Percentiles rank a stretch among this genome's conserved stretches.
Evolutionary conservation across 2,329 filamentous ascomycete species (phyloP).

Genomic region (Microsporum audouinii): DNA sequence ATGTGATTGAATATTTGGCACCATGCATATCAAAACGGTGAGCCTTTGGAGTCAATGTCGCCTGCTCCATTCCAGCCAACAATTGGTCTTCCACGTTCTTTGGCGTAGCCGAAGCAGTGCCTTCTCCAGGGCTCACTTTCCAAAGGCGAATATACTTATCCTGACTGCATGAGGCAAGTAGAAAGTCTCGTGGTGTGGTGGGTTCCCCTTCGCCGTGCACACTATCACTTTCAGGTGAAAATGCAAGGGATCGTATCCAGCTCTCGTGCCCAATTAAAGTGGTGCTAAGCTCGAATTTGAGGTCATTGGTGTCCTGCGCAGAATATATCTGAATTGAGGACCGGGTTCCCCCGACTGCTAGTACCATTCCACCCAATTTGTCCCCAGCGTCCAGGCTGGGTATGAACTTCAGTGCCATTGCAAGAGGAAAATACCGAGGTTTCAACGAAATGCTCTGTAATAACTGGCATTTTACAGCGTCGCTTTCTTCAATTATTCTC

Average conservation of each 20-base stretch:
- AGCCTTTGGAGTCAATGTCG: slow-evolving; percentile 74
- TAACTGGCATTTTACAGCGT: slow-evolving; percentile 35
- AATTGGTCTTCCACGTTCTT: slow-evolving; percentile 26
- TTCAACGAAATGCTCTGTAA: slow-evolving; percentile 60
- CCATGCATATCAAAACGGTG: slow-evolving; percentile 56
- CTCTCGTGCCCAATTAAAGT: slow-evolving; percentile 83
- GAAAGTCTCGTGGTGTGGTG: slow-evolving; percentile 50
- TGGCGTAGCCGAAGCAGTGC: slow-evolving; percentile 31
- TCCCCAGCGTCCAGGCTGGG: slow-evolving; percentile 23
- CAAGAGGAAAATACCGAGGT: slow-evolving; percentile 72
- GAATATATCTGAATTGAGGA: slow-evolving; percentile 72
- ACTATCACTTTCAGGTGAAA: slow-evolving; percentile 37
- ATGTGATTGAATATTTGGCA: slow-evolving; percentile 67
- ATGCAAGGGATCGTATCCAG: slow-evolving; percentile 80
- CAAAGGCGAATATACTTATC: slow-evolving; percentile 95
- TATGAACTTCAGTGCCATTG: slow-evolving; percentile 56
- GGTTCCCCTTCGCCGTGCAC: slow-evolving; percentile 39
- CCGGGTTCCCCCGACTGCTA: slow-evolving; percentile 79
- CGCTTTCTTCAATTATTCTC: slow-evolving; percentile 42
- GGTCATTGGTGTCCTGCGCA: slow-evolving; percentile 35
- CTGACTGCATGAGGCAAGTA: slow-evolving; percentile 88
- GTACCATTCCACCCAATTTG: slow-evolving; percentile 41
- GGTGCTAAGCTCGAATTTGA: slow-evolving; percentile 58
- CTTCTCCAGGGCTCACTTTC: slow-evolving; percentile 64
- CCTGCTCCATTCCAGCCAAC: slow-evolving; percentile 42